Evolutionary conservation across 1,284 basidiomycete genomes (phyloP).

Genomic region (Omphalotus olearius): DNA sequence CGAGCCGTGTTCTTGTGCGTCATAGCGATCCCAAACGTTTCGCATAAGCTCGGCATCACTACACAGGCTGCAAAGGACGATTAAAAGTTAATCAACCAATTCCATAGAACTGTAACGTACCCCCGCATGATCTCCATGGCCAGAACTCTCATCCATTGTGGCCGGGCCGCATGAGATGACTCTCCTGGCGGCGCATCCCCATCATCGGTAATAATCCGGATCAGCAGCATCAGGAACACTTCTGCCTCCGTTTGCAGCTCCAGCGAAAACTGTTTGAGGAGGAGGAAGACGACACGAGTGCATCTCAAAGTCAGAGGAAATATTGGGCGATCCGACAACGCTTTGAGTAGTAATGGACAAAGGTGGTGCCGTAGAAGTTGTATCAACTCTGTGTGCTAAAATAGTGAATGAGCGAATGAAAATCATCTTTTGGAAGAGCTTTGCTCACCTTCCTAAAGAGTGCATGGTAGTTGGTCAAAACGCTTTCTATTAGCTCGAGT

Average conservation of each 20-base stretch:
- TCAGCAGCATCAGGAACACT: slow-evolving; percentile 80
- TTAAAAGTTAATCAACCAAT: slow-evolving; percentile 4
- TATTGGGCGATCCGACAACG: slow-evolving; percentile 76
- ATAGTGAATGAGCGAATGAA: not conserved
- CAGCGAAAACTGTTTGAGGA: slow-evolving; percentile 87
- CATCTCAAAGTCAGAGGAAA: slow-evolving; percentile 91
- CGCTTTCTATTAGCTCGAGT: slow-evolving; percentile 94
- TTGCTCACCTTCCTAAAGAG: slow-evolving; percentile 73
- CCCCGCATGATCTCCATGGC: slow-evolving; percentile 91
- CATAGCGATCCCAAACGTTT: slow-evolving; percentile 79
- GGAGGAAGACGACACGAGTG: slow-evolving; percentile 88
- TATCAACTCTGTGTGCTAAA: slow-evolving; percentile 77
- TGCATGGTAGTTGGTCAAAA: slow-evolving; percentile 90
- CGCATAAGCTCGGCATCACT: slow-evolving; percentile 80
- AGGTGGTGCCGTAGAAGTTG: slow-evolving; percentile 85
- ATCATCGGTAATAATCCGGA: slow-evolving; percentile 76
- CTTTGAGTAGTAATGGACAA: slow-evolving; percentile 85
- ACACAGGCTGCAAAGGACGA: slow-evolving; percentile 55
- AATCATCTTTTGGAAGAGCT: not conserved
- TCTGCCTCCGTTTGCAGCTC: slow-evolving; percentile 81
- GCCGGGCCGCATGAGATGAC: slow-evolving; percentile 38
- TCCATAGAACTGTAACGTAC: slow-evolving; percentile 26
- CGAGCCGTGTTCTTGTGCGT: slow-evolving; percentile 55
- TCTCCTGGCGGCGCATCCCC: slow-evolving; percentile 27
- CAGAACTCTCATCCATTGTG: slow-evolving; percentile 85